Base-by-base conservation (phyloP, 2,329 filamentous ascomycete species). In the Hypoxylon sp. region DNA sequence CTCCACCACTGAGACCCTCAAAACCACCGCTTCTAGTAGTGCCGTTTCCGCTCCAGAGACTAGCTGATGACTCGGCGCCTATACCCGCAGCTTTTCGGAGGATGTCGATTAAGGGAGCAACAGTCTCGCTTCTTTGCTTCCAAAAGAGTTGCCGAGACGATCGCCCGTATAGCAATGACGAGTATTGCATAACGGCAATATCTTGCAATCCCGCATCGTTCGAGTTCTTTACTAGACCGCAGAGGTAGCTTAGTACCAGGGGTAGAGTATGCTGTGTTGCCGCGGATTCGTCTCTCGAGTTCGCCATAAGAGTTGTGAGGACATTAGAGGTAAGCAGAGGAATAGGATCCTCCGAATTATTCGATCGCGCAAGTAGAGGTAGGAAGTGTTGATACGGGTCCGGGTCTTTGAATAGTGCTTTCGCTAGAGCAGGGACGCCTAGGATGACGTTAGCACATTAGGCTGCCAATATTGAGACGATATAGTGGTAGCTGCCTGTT, bases 111-210 rank as follows among this genome's bases (percentile, higher is more conserved):
- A 98, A 83, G 8, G 96, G 95, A 50, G 86, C 86, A 39, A 98
- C 81, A 0, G 94, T 98, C 82, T 98, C 93, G 78, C 90, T 90
- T 74, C 93, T 88, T 80, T 97, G 93, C 71, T 92, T 88, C 96
- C 96, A 99, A 82, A 98, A 98, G 62, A 96, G 86, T 73, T 91
- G 86, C 71, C 96, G 88, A 3, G 94, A 89, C 64, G 88, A 88
- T 68, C 85, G 88, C 42, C 90, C 93, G 68, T 94, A 91, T 33
- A 99, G 85, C 33, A 99, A 85, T 19, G 92, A 87, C 37, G 96
- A 98, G 81, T 95, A 97, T 78, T 95, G 90, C 77, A 96, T 93
- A 11, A 98, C 94, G 26, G 94, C 95, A 77, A 98, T 97, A 78
- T 99, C 96, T 81, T 99, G 96, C 63, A 97, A 86, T 42, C 94